Conservation (phyloP, 371 early-diverging fungal species). For the Mortierella sp. region DNA sequence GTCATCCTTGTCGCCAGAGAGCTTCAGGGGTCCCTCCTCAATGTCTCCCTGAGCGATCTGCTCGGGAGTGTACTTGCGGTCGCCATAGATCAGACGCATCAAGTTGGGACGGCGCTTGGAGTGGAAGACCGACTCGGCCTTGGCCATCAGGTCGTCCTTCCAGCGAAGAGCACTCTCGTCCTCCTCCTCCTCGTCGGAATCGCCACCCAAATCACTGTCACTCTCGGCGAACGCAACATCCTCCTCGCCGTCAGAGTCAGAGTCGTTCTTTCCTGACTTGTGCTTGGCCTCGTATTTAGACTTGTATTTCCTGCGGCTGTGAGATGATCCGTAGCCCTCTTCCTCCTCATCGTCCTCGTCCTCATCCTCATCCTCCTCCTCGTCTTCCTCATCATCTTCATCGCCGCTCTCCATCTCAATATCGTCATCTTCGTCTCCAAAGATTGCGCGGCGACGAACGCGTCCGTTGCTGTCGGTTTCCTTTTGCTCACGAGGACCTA, state of each 20-base stretch:
- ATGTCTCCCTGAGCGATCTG: slow-evolving; percentile 67
- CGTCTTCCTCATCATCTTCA: slow-evolving; percentile 58
- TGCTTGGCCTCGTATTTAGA: slow-evolving; percentile 59
- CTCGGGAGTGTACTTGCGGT: slow-evolving; percentile 66
- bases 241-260: slow-evolving; percentile 62
- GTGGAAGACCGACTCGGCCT: slow-evolving; percentile 73
- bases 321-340: slow-evolving; percentile 51
- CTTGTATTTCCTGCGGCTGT: slow-evolving; percentile 56
- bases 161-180: slow-evolving; percentile 77
- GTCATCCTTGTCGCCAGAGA: slow-evolving; percentile 32
- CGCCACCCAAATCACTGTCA: slow-evolving; percentile 75
- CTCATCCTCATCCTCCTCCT: slow-evolving; percentile 56
- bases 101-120: slow-evolving; percentile 79
- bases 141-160: slow-evolving; percentile 79
- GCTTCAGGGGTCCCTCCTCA: slow-evolving; percentile 46
- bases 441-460: slow-evolving; percentile 72
- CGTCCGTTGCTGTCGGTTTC: slow-evolving; percentile 65
- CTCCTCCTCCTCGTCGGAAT: slow-evolving; percentile 60
- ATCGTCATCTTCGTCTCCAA: slow-evolving; percentile 65
- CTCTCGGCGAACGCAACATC: slow-evolving; percentile 79
- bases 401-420: slow-evolving; percentile 58
- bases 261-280: slow-evolving; percentile 57
- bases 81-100: slow-evolving; percentile 89
- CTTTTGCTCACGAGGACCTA: slow-evolving; percentile 59
- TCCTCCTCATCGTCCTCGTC: slow-evolving; percentile 60